Conservation (phyloP, 208 protist species). For the Endotrypanum monterogeii region DNA sequence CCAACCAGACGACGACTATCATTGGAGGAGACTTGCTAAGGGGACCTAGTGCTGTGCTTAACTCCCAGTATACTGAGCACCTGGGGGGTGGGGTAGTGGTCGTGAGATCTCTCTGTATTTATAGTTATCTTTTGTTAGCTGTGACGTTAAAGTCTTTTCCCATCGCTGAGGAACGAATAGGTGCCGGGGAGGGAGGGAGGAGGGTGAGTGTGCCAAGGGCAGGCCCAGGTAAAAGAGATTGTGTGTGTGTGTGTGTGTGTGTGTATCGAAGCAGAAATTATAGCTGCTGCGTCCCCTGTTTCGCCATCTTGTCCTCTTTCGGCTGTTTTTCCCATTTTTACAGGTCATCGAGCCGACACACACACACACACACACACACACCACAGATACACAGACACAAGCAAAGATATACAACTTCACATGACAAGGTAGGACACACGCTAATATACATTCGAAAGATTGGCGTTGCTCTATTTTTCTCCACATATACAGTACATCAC, state of each 20-base stretch:
- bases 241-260: not conserved
- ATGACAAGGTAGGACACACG: too few species aligned
- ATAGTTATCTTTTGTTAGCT: too few species aligned
- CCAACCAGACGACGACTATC: not conserved
- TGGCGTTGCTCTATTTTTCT: not conserved
- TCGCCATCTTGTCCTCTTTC: not conserved
- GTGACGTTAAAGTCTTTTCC: too few species aligned
- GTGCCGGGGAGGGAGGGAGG: not conserved
- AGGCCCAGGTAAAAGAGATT: too few species aligned
- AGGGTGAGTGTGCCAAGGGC: not conserved
- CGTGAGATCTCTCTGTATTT: too few species aligned
- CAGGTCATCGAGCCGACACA: not conserved
- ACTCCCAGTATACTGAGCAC: too few species aligned
- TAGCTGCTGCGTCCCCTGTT: too few species aligned
- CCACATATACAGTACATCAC: not conserved
- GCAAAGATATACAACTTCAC: too few species aligned
- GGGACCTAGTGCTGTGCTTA: not conserved
- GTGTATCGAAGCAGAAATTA: not conserved
- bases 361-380: not conserved
- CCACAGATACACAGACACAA: not conserved
- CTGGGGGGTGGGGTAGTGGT: too few species aligned
- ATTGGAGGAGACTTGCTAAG: too few species aligned
- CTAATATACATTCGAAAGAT: too few species aligned
- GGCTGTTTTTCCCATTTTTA: not conserved
- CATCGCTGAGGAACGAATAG: not conserved